phyloP scores from a whole-genome alignment of 805 yeast genomes.

The Yarrowia deformans region DNA sequence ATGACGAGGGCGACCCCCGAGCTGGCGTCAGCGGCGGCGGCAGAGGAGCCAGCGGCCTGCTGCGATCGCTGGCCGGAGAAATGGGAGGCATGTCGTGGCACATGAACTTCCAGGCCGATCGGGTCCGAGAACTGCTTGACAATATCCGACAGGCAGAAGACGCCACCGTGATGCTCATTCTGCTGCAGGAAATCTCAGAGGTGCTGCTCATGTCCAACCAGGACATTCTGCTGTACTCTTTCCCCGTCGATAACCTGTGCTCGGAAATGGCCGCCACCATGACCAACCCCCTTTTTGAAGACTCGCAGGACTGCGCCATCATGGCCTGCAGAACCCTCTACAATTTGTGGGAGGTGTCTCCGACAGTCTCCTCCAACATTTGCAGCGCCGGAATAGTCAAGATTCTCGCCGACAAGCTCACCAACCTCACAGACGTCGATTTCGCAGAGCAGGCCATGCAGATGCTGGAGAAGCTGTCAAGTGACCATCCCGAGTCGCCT shows the following conservation, averaged over 20 bases:
- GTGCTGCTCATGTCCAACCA: constrained; percentile 50
- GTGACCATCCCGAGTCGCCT: constrained; percentile 40
- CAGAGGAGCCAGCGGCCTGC: constrained; percentile 45
- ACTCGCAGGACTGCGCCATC: constrained; percentile 79
- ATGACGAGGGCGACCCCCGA: constrained; percentile 44
- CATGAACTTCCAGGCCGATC: constrained; percentile 40
- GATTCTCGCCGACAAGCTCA: constrained; percentile 67
- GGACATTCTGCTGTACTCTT: constrained; percentile 46
- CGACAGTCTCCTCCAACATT: constrained; percentile 66
- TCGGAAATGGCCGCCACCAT: constrained; percentile 64
- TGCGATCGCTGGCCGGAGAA: constrained; percentile 41
- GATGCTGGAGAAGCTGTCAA: constrained; percentile 51
- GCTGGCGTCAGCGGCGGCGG: constrained; percentile 44
- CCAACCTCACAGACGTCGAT: constrained; percentile 84
- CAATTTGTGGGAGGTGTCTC: constrained; percentile 77
- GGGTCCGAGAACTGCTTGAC: constrained; percentile 18
- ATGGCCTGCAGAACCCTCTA: constrained; percentile 84
- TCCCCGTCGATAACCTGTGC: constrained; percentile 67
- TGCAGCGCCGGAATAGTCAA: constrained; percentile 71
- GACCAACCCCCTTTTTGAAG: constrained; percentile 62
- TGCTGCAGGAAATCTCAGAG: constrained; percentile 50
- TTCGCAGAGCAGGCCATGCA: constrained; percentile 88
- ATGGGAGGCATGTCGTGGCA: constrained; percentile 43
- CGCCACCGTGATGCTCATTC: constrained; percentile 47
- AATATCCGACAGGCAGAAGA: constrained; percentile 44